Conservation (phyloP, 1,284 basidiomycete genomes). For the Leccinum solheimii region DNA sequence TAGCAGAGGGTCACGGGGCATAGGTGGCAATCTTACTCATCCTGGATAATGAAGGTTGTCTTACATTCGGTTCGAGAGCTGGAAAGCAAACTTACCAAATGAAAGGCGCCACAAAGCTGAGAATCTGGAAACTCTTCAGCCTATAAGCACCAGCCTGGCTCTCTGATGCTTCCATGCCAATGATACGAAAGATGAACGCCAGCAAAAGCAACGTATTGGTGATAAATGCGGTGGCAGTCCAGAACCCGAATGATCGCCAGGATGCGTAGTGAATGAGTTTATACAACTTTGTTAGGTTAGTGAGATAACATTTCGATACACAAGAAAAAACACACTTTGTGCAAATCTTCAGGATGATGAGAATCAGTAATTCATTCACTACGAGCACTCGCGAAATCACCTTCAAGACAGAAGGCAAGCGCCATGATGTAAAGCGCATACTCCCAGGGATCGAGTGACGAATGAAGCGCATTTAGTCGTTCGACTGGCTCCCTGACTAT, state of each 20-base stretch:
- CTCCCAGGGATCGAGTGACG: constrained; percentile 74
- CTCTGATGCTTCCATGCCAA: constrained; percentile 51
- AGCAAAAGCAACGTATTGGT: constrained; percentile 72
- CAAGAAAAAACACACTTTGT: constrained; percentile 51
- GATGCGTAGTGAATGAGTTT: constrained; percentile 66
- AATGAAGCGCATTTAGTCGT: constrained; percentile 50
- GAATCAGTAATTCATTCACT: constrained; percentile 4
- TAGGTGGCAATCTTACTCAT: constrained; percentile 62
- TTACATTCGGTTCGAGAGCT: background rate
- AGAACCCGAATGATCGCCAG: constrained; percentile 78
- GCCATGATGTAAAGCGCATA: constrained; percentile 74
- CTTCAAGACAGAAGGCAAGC: constrained; percentile 76
- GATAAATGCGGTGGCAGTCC: constrained; percentile 71
- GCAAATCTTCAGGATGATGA: constrained; percentile 48
- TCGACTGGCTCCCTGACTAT: constrained; percentile 74
- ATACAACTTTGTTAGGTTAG: constrained; percentile 50
- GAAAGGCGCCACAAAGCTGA: constrained; percentile 84
- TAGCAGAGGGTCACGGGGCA: constrained; percentile 9
- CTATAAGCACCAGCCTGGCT: constrained; percentile 47
- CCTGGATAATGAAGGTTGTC: constrained; percentile 42
- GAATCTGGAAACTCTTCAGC: constrained; percentile 80
- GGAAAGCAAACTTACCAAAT: constrained; percentile 64
- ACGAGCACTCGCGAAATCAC: constrained; percentile 39
- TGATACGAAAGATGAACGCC: constrained; percentile 75
- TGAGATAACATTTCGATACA: background rate